Base-by-base conservation (phyloP, 768 basidiomycete species). In the Botryobasidium botryosum region DNA sequence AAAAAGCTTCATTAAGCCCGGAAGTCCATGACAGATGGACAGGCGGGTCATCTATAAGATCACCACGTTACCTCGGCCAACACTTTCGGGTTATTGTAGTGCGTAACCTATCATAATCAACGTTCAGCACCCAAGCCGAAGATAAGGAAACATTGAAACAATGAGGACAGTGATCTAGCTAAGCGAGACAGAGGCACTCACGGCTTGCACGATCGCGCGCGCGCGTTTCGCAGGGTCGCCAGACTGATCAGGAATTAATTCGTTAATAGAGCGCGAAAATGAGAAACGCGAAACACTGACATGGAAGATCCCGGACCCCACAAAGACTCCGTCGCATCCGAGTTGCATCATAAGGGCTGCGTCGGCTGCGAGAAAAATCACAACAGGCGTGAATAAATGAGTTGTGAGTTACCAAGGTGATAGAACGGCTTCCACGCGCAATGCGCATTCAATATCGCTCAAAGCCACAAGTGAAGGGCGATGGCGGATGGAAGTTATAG, bases 321-420 rank as follows among this genome's bases (percentile, higher is more conserved):
- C 92, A 54, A 99, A 99, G 26, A 99, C 92, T 68, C 91, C 88
- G 57, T 92, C 92, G 61, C 87, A 88, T 28, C 92, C 88, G 28
- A 97, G 73, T 57, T 92, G 88, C 91, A 97, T 97, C 92, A 96
- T 94, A 51, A 96, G 62, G 3, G 94, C 94, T 13, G 92, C 92
- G 61, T 99, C 92, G 52, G 85, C 88, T 76, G n/a, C n/a, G n/a
- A 61, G 45, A 43, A 49, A 52, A 12, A 49, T 28, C 27, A 25
- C 15, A 31, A 32, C 18, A 13, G 5, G n/a, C n/a, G 25, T 42
- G 27, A 18, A 3, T 24, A 10, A 28, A 27, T 27, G 26, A 21
- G 6, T 8, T n/a, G 13, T 8, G 12, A n/a, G n/a, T n/a, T n/a
- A n/a, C n/a, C n/a, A n/a, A n/a, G n/a, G n/a, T n/a, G n/a, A n/a